Conservation (phyloP, 495 filamentous ascomycete genomes). For the Neurospora africana region DNA sequence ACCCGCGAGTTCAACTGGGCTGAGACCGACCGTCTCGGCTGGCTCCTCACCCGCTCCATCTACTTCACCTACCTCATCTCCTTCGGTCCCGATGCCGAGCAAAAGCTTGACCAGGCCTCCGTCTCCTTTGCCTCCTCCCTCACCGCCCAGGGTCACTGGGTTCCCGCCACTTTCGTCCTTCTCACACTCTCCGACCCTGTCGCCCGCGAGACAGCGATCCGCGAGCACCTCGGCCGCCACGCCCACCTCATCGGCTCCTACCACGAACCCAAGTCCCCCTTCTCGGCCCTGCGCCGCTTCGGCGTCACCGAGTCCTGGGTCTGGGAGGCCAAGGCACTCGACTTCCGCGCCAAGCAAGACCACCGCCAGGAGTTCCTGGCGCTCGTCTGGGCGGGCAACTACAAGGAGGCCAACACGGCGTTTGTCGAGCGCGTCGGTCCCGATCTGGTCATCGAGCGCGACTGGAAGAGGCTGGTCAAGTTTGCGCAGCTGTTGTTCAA, state of each 20-base stretch:
- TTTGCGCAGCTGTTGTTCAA: constrained; percentile 47
- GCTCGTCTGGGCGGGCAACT: constrained; percentile 63
- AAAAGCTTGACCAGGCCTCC: constrained; percentile 55
- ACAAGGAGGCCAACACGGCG: constrained; percentile 71
- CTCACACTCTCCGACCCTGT: constrained; percentile 59
- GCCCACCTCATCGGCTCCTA: constrained; percentile 38
- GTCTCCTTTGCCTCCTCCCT: constrained; percentile 64
- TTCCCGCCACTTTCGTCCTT: constrained; percentile 60
- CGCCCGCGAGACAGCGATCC: constrained; percentile 55
- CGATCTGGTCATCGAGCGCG: constrained; percentile 62
- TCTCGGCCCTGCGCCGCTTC: constrained; percentile 35
- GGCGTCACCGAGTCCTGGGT: constrained; percentile 68
- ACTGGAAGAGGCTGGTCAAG: constrained; percentile 49
- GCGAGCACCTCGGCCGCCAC: constrained; percentile 59
- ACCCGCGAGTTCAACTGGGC: constrained; percentile 47
- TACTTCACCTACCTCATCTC: constrained; percentile 34
- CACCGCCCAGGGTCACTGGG: constrained; percentile 54
- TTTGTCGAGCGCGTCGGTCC: constrained; percentile 72
- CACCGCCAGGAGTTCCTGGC: constrained; percentile 58
- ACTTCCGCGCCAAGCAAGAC: constrained; percentile 56
- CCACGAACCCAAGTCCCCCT: constrained; percentile 6
- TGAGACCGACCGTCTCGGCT: constrained; percentile 59
- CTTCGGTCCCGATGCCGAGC: constrained; percentile 31
- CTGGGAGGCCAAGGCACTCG: constrained; percentile 76
- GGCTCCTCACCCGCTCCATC: constrained; percentile 60